Evolutionary conservation across 176 grass and related monocot genomes (phyloP).

Genomic region (Stipa capillata): DNA sequence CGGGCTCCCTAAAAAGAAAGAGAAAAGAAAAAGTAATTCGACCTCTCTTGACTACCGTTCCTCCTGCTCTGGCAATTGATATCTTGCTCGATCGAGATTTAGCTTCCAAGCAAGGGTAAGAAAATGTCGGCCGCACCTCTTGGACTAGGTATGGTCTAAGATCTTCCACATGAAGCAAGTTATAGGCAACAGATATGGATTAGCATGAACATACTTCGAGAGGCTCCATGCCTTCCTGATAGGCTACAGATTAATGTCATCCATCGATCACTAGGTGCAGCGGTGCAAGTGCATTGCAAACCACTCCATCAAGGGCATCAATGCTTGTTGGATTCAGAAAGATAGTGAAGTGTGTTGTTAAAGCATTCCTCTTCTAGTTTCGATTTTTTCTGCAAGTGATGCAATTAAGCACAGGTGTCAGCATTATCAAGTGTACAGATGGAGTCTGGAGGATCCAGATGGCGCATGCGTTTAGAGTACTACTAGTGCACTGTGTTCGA

Average conservation of each 20-base stretch:
- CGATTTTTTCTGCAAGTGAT: background rate
- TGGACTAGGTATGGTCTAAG: too few species aligned
- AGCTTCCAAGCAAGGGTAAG: background rate
- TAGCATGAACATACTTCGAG: background rate
- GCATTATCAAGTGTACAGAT: background rate
- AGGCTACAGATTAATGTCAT: background rate
- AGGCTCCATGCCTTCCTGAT: background rate
- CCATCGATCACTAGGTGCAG: background rate
- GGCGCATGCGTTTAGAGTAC: background rate
- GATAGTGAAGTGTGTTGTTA: background rate
- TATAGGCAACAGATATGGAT: background rate
- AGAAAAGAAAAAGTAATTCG: background rate
- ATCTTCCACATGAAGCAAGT: too few species aligned
- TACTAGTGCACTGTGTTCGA: background rate
- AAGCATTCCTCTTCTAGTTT: background rate
- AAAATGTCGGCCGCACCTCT: too few species aligned
- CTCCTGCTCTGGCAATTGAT: background rate
- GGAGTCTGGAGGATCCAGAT: background rate
- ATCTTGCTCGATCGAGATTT: background rate
- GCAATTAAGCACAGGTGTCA: constrained; percentile 11
- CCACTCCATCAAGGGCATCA: background rate
- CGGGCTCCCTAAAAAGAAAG: background rate
- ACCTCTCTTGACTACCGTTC: background rate
- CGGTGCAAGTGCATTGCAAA: background rate
- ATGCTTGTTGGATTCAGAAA: background rate